These are phyloP conservation scores for Whalleya microplaca DNA, from an alignment of 2,329 filamentous ascomycete genomes.

Conservation along the genomic window DNA sequence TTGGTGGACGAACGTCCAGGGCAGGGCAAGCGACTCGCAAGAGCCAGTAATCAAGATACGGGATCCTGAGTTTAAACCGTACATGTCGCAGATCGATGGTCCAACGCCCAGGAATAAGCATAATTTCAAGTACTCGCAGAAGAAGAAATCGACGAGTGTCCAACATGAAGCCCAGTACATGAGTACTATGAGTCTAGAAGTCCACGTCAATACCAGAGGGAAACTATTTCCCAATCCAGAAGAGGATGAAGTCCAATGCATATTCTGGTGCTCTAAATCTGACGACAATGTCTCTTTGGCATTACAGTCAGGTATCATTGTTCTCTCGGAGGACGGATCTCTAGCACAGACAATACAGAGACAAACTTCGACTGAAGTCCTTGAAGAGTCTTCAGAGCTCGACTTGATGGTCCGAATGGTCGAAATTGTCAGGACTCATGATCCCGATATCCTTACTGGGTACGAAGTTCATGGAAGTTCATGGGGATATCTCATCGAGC, in stretches of 20 bases:
- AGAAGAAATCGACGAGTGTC: constrained; percentile 72
- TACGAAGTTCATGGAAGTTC: constrained; percentile 93
- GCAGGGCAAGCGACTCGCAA: constrained; percentile 14
- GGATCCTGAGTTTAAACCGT: constrained; percentile 37
- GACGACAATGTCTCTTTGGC: constrained; percentile 62
- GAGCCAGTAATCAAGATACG: constrained; percentile 26
- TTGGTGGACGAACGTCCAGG: constrained; percentile 62
- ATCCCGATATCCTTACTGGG: constrained; percentile 91
- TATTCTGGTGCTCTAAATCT: constrained; percentile 89
- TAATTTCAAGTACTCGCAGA: constrained; percentile 85
- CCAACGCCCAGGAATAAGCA: constrained; percentile 82
- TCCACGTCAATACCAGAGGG: constrained; percentile 87
- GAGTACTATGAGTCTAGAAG: constrained; percentile 92
- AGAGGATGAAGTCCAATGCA: constrained; percentile 82
- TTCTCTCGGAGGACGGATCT: constrained; percentile 65
- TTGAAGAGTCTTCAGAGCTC: constrained; percentile 78
- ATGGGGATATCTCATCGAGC: constrained; percentile 95
- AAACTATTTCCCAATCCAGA: constrained; percentile 85
- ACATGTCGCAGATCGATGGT: constrained; percentile 83
- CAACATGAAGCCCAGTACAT: constrained; percentile 90
- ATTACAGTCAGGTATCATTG: constrained; percentile 72
- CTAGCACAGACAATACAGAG: constrained; percentile 65
- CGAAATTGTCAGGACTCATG: constrained; percentile 79
- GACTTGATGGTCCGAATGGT: constrained; percentile 85
- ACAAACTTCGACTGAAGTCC: constrained; percentile 65